Evolutionary conservation across 148 eudicot species (phyloP).

Genomic region (Diospyros kaki): DNA sequence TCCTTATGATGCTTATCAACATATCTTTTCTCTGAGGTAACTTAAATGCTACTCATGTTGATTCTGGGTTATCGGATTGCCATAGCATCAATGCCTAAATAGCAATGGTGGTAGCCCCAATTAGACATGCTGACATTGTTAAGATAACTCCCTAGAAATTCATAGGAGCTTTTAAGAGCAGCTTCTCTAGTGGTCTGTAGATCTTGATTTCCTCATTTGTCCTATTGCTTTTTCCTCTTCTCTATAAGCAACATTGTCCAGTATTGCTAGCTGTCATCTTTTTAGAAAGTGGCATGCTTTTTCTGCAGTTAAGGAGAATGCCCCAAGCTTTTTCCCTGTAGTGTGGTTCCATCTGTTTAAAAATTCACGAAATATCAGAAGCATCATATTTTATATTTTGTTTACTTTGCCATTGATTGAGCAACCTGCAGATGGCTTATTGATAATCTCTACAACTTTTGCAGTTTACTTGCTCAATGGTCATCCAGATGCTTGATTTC

Average conservation of each 20-base stretch:
- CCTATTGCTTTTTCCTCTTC: no score
- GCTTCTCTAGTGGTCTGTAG: background rate
- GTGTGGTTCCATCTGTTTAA: no score
- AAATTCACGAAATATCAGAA: background rate
- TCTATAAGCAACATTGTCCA: background rate
- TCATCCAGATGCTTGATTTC: slow-evolving; percentile 42
- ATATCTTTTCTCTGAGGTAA: no score
- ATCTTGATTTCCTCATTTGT: background rate
- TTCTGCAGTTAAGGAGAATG: background rate
- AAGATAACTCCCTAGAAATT: background rate
- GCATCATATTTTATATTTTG: background rate
- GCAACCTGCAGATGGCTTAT: background rate
- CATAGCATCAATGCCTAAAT: no score
- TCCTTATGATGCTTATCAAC: no score
- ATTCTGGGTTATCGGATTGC: no score
- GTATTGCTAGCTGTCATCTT: background rate
- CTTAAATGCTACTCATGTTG: no score
- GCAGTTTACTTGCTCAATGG: slow-evolving; percentile 51
- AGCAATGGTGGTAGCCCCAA: no score
- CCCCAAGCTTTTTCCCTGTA: background rate
- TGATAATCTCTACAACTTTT: background rate
- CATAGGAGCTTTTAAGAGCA: background rate
- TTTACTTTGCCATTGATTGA: slow-evolving; percentile 12
- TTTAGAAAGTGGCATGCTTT: background rate
- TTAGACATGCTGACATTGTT: no score